Percentiles rank a stretch among this genome's conserved stretches.
Evolutionary conservation across 108 stramenopile genomes (phyloP).

Genomic region (Parietichytrium sp.): DNA sequence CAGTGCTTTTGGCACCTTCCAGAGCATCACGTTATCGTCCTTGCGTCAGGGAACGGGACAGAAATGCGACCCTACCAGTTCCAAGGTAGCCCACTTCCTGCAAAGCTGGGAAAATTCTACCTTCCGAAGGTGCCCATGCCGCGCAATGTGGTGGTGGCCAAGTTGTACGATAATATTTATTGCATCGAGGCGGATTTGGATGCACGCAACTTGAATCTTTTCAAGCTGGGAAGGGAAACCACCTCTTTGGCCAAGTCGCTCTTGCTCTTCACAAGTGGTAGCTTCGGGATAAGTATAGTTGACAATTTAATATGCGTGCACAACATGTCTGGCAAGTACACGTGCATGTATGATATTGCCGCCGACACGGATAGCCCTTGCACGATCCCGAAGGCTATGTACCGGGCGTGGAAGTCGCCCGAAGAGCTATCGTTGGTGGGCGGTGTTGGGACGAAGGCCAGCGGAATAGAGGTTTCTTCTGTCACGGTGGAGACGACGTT

Average conservation of each 20-base stretch:
- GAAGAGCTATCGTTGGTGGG: too few species aligned
- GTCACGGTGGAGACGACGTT: too few species aligned
- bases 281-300: not conserved
- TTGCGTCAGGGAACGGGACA: constrained; percentile 8
- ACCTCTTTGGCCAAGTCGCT: not conserved
- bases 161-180: not conserved
- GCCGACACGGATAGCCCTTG: not conserved
- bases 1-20: constrained; percentile 30
- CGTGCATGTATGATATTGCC: not conserved
- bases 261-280: not conserved
- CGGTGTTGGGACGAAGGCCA: too few species aligned
- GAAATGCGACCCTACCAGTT: constrained; percentile 27
- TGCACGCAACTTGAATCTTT: not conserved
- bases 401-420: not conserved
- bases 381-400: not conserved
- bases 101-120: not conserved
- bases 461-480: too few species aligned
- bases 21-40: not conserved
- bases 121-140: not conserved
- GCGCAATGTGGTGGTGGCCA: not conserved
- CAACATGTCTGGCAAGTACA: not conserved
- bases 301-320: constrained; percentile 36
- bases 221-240: not conserved
- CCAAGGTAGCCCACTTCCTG: not conserved
- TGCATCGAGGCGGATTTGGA: not conserved